Evolutionary conservation across 2,329 filamentous ascomycete species (phyloP), one percentile per base, ranked within the genome.

Genomic region (Ophiostoma himal-ulmi): DNA sequence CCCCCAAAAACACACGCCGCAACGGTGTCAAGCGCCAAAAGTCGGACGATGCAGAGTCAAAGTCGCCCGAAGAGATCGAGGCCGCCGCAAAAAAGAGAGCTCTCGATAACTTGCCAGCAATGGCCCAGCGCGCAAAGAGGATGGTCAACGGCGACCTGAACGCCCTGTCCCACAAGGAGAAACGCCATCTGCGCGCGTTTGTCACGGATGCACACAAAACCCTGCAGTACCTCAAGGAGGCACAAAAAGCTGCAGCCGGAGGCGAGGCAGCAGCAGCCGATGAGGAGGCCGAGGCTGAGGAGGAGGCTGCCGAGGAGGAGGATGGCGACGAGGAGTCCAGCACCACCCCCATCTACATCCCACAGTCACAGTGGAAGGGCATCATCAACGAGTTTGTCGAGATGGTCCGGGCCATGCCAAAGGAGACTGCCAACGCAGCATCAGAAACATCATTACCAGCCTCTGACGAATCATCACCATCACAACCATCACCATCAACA

Each of bases 131-230:
- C 73, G 77, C 77, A 69, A 76, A 77, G 71, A 57, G 71, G 17
- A 69, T 80, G 54, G 73, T 77, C 44, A 26, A 68, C 44, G 62
- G 70, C 69, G n/a, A 71, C 70, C 22, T 71, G 72, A 60, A 62
- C 57, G 76, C 83, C 36, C 81, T 93, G 44, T 85, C 85, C 41
- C 91, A 87, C 69, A 90, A 89, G 78, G 88, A 90, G 77, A 95
- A 94, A 83, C 88, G 90, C 77, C 85, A 89, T 69, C 83, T 96
- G 69, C 90, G 93, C 68, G 81, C 84, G n/a, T 91, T 96, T 81
- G 83, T 90, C 72, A 85, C 85, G 75, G 83, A 86, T 36, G 84
- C 91, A 65, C 87, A 87, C 75, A 83, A 85, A 65, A 85, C 90
- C 64, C 83, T 94, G 67, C 37, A 41, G 22, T 41, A 41, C 65